These are phyloP conservation scores for Polygonum maritimum DNA, from an alignment of 148 eudicot species.

Conservation along the genomic window DNA sequence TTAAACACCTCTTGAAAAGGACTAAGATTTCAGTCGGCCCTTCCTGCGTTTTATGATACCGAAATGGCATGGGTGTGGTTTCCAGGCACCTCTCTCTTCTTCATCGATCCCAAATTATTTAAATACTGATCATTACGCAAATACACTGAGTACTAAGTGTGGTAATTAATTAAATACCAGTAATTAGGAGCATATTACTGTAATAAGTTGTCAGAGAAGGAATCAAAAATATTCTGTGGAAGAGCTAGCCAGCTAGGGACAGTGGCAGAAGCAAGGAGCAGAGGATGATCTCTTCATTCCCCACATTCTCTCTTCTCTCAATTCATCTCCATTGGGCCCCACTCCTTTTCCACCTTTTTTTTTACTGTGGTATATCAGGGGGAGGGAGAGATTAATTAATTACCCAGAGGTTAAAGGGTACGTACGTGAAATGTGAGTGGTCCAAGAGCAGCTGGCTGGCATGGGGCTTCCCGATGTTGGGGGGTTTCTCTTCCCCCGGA, in stretches of 20 bases:
- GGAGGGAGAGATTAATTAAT: background rate
- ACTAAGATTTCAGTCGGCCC: background rate
- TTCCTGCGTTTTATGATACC: background rate
- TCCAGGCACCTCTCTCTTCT: background rate
- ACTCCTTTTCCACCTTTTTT: background rate
- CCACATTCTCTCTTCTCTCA: slow-evolving; percentile 19
- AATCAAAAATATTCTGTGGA: background rate
- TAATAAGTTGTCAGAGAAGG: background rate
- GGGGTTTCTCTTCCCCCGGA: slow-evolving; percentile 9
- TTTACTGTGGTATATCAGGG: background rate
- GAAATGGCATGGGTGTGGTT: background rate
- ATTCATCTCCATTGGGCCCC: slow-evolving; percentile 7
- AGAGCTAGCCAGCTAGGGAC: slow-evolving; percentile 10
- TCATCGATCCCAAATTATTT: background rate
- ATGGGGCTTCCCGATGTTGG: background rate
- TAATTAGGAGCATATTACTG: background rate
- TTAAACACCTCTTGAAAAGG: background rate
- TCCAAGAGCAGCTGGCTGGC: background rate
- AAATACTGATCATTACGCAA: background rate
- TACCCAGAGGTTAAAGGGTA: background rate
- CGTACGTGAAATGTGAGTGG: background rate
- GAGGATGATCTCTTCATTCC: slow-evolving; percentile 45
- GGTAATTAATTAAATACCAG: background rate
- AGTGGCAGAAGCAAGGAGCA: slow-evolving; percentile 23
- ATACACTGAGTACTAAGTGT: background rate